Conservation (phyloP, 140 eudicot species). For the Bidens hawaiensis region DNA sequence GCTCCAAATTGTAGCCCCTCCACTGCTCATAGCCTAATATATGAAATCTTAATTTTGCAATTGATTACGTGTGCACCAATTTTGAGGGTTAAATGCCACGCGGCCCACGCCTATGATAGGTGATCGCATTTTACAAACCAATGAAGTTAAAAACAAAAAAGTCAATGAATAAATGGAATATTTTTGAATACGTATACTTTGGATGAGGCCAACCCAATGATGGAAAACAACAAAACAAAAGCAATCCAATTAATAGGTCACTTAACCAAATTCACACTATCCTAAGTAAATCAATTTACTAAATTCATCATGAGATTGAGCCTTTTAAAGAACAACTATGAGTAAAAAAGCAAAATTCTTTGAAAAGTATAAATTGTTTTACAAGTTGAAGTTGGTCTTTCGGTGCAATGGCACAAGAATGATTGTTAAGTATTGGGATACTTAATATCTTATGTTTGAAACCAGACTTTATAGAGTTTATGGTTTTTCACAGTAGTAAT, state of each 20-base stretch:
- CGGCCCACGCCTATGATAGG: slow-evolving; percentile 34
- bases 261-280: slow-evolving; percentile 18
- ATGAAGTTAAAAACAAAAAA: slow-evolving; percentile 21
- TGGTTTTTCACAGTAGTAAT: too few relatives aligned
- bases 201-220: slow-evolving; percentile 30
- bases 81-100: slow-evolving; percentile 24
- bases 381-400: too few relatives aligned
- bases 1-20: too few relatives aligned
- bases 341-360: too few relatives aligned
- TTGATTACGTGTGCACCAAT: slow-evolving; percentile 33
- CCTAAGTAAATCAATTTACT: slow-evolving; percentile 15
- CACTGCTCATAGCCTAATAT: too few relatives aligned
- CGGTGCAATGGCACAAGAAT: too few relatives aligned
- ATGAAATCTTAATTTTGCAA: not conserved
- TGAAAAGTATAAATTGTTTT: not conserved
- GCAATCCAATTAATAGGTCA: slow-evolving; percentile 27
- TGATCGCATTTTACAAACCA: slow-evolving; percentile 38
- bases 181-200: slow-evolving; percentile 15
- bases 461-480: too few relatives aligned
- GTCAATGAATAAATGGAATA: slow-evolving; percentile 33
- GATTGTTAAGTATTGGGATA: too few relatives aligned
- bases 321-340: slow-evolving; percentile 3
- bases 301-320: not conserved
- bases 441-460: too few relatives aligned
- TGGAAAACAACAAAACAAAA: slow-evolving; percentile 21